A percentile compares a stretch with the other conserved stretches of the same genome.
These are phyloP conservation scores for Wickerhamomyces sydowiorum DNA, from an alignment of 805 yeast species.

Conservation along the genomic window DNA sequence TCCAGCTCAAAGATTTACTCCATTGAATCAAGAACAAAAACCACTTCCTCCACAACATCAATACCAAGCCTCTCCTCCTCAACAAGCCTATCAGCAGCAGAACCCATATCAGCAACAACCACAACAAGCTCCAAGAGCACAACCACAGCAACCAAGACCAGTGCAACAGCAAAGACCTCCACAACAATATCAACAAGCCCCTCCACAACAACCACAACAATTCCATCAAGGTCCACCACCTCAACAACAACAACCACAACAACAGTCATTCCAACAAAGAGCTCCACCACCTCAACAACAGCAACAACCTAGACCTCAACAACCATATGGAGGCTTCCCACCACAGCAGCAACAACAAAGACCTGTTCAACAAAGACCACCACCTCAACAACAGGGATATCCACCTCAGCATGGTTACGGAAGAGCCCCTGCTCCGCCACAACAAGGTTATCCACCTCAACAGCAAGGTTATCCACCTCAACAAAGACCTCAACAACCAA, in stretches of 20 bases:
- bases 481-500: neutral
- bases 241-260: constrained; percentile 6
- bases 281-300: constrained; percentile 6
- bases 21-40: constrained; percentile 3
- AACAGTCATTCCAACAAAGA: constrained; percentile 2
- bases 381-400: neutral
- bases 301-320: constrained; percentile 6
- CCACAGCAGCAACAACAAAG: neutral
- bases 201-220: constrained; percentile 2
- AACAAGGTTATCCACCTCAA: constrained; percentile 3
- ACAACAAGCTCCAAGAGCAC: constrained; percentile 6
- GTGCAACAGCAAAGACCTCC: constrained; percentile 1
- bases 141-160: neutral
- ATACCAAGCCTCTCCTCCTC: constrained; percentile 10
- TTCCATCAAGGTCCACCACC: constrained; percentile 1
- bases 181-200: constrained; percentile 5
- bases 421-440: constrained; percentile 7
- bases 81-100: constrained; percentile 7
- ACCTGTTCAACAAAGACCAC: constrained; percentile 1
- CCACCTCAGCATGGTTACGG: neutral
- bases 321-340: constrained; percentile 1
- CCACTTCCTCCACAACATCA: constrained; percentile 3
- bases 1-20: constrained; percentile 15
- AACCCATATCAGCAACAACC: constrained; percentile 5
- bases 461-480: constrained; percentile 5